Evolutionary conservation across 2,329 filamentous ascomycete genomes (phyloP).

Genomic region (Xylaria sp.): DNA sequence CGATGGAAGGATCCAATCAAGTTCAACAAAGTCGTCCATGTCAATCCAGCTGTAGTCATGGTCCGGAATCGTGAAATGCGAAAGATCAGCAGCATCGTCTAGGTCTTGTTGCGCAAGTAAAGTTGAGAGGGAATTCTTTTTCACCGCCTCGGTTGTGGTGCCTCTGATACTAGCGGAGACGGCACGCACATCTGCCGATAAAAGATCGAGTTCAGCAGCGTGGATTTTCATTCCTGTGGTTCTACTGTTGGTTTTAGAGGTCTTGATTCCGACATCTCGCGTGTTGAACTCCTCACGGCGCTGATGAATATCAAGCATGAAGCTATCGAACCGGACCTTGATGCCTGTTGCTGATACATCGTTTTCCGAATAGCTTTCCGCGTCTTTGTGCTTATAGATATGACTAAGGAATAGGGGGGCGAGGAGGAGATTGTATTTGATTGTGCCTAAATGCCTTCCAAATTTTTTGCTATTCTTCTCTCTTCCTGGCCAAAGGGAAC

Average conservation of each 20-base stretch:
- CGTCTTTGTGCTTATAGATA: slow-evolving; percentile 98
- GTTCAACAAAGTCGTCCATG: slow-evolving; percentile 98
- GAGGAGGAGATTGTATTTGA: slow-evolving; percentile 94
- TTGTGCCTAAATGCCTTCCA: slow-evolving; percentile 92
- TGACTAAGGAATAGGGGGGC: slow-evolving; percentile 95
- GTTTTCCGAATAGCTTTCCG: slow-evolving; percentile 78
- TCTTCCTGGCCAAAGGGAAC: slow-evolving; percentile 84
- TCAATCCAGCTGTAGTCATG: slow-evolving; percentile 97
- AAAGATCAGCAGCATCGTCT: slow-evolving; percentile 70
- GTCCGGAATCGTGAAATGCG: slow-evolving; percentile 92
- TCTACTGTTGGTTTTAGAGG: slow-evolving; percentile 75
- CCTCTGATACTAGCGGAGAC: slow-evolving; percentile 89
- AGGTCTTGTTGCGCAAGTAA: slow-evolving; percentile 58
- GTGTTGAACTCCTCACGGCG: slow-evolving; percentile 90
- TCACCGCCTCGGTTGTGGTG: slow-evolving; percentile 77
- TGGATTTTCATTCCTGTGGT: slow-evolving; percentile 97
- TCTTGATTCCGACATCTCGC: slow-evolving; percentile 75
- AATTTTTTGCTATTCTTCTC: slow-evolving; percentile 99
- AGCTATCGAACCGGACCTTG: slow-evolving; percentile 93
- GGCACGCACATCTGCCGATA: slow-evolving; percentile 88
- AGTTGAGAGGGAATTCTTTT: slow-evolving; percentile 60
- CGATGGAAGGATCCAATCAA: slow-evolving; percentile 93
- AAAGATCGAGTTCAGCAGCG: slow-evolving; percentile 88
- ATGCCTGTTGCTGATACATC: slow-evolving; percentile 92
- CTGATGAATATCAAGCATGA: slow-evolving; percentile 96